Conservation (phyloP, 2,329 filamentous ascomycete species). For the Elsinoe batatas region DNA sequence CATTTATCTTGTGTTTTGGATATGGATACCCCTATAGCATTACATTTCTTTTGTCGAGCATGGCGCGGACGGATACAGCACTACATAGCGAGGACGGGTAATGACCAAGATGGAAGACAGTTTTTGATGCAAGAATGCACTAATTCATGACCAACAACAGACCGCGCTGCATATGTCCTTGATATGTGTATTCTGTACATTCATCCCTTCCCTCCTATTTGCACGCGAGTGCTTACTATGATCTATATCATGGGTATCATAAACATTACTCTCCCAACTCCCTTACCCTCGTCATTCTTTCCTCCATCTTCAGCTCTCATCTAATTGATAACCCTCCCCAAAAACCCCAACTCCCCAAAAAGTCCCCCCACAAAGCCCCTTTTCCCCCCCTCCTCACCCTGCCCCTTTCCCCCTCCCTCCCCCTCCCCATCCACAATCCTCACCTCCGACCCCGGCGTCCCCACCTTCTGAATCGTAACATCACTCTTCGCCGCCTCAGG, state of each 20-base stretch:
- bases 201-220: not conserved
- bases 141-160: not conserved
- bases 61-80: not conserved
- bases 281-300: not conserved
- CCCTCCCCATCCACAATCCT: not conserved
- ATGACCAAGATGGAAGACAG: not conserved
- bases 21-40: conserved; percentile 12
- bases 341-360: conserved; percentile 25
- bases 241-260: conserved; percentile 8
- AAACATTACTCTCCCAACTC: not conserved
- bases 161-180: not conserved
- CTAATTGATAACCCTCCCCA: conserved; percentile 20
- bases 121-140: not conserved
- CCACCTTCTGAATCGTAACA: conserved; percentile 1
- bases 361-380: conserved; percentile 21
- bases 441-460: conserved; percentile 3
- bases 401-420: conserved; percentile 16
- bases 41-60: conserved; percentile 8
- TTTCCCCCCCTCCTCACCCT: conserved; percentile 12
- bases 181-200: not conserved
- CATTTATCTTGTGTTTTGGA: not conserved
- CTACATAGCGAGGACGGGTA: not conserved
- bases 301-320: not conserved
- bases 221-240: not conserved
- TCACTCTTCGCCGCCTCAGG: conserved; percentile 5